Base-by-base conservation (phyloP, 495 filamentous ascomycete species). In the Parachaetomium inaequale region DNA sequence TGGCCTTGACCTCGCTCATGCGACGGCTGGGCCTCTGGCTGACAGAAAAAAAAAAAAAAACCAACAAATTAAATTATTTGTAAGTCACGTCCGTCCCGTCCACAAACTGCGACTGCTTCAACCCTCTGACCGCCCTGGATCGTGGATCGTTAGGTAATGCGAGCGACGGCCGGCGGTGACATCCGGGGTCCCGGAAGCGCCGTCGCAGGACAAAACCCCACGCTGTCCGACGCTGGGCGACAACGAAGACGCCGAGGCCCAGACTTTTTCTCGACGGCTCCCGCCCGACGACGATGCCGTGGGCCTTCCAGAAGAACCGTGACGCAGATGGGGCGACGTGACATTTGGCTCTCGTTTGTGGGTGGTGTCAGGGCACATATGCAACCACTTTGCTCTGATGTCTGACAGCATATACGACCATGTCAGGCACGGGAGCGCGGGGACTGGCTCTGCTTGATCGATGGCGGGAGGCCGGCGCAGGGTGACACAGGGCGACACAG, bases 321-420 rank as follows among this genome's bases (percentile, higher is more conserved):
- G 58, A 46, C 29, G 55, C 43, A 42, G 52, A 52, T 49, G 58
- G 45, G 45, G 40, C 15, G 58, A 50, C 38, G 34, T 47, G 49
- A 51, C 53, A 58, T 12, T 46, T 58, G 45, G 58, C 59, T 61
- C 59, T 61, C 25, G 21, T 49, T 47, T 51, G 10, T 25, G 36
- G 28, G 10, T 25, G 36, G 28, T 58, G 21, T 7, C 15, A 34
- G 7, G 5, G 32, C 12, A 15, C 51, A 49, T 46, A 54, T 66
- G 63, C 63, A 66, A 42, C 28, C 63, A 66, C 63, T 66, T 45
- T 59, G 55, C 14, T 38, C 43, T 66, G 57, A 51, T 15, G 59
- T 59, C 11, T 26, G 54, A 66, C 63, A 59, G 55, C 63, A 66
- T 55, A 62, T 59, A 60, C 63, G 57, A 51, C 63, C 58, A 64